phyloP scores from a whole-genome alignment of 2,329 filamentous ascomycete genomes.

The Fusarium fujikuroi region DNA sequence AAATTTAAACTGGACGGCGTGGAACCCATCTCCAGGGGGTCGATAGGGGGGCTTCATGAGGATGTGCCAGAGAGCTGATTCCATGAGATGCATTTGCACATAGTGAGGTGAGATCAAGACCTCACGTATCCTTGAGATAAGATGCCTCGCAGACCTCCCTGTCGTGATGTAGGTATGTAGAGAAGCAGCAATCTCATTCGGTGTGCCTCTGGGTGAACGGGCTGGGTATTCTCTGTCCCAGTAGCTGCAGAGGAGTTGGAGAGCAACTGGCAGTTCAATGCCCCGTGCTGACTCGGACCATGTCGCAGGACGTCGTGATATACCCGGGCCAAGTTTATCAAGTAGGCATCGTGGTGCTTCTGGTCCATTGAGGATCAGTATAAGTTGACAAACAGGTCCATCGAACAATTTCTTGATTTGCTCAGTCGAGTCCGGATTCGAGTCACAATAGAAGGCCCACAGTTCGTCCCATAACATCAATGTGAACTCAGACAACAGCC shows the following conservation, averaged over 20 bases:
- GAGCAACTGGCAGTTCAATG: constrained; percentile 49
- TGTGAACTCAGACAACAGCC: constrained; percentile 49
- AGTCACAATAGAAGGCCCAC: constrained; percentile 48
- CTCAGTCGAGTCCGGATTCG: constrained; percentile 43
- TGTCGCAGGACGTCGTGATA: constrained; percentile 47
- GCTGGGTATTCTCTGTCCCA: constrained; percentile 51
- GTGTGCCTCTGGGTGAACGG: constrained; percentile 48
- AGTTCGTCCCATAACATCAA: constrained; percentile 51
- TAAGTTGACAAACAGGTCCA: constrained; percentile 51
- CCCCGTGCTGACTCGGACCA: constrained; percentile 49
- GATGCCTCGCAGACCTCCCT: constrained; percentile 44
- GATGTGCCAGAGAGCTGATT: constrained; percentile 52
- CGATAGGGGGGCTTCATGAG: constrained; percentile 46
- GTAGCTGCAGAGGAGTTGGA: constrained; percentile 51
- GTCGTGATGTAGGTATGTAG: constrained; percentile 46
- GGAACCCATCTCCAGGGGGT: constrained; percentile 50
- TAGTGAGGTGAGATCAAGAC: constrained; percentile 49
- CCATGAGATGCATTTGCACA: constrained; percentile 52
- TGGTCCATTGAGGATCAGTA: constrained; percentile 51
- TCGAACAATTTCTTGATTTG: constrained; percentile 51
- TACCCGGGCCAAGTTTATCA: constrained; percentile 50
- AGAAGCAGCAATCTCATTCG: constrained; percentile 49
- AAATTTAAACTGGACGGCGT: constrained; percentile 51
- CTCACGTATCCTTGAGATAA: constrained; percentile 46
- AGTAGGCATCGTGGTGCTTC: constrained; percentile 50